Percentiles rank a stretch among this genome's conserved stretches.
phyloP scores from a whole-genome alignment of 805 yeast genomes.

The Kluyveromyces nonfermentans region DNA sequence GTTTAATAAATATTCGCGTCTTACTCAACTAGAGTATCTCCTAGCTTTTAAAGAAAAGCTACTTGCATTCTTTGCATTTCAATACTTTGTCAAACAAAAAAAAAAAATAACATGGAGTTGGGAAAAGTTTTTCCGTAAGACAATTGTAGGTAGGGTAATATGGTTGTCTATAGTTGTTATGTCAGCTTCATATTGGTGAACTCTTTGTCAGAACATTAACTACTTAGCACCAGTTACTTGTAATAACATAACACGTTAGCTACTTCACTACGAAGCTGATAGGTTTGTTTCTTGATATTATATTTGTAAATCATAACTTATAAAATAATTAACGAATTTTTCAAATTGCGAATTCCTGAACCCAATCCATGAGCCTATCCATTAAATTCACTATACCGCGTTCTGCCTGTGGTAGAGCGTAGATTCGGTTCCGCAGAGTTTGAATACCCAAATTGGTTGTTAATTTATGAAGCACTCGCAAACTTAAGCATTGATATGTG shows the following conservation, averaged over 20 bases:
- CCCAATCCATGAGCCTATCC: conserved; percentile 18
- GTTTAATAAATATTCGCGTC: neutral
- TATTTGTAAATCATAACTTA: neutral
- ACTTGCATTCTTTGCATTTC: neutral
- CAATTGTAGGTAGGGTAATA: neutral
- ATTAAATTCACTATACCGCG: conserved; percentile 15
- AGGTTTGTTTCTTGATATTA: too few relatives aligned
- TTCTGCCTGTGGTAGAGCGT: conserved; percentile 16
- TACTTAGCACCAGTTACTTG: neutral
- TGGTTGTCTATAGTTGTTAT: neutral
- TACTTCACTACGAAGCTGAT: too few relatives aligned
- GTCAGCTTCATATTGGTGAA: neutral
- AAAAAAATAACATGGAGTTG: neutral
- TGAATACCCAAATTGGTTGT: conserved; percentile 15
- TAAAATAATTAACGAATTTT: neutral
- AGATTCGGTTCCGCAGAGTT: conserved; percentile 14
- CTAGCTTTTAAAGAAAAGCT: neutral
- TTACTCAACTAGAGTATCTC: neutral
- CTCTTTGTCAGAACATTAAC: neutral
- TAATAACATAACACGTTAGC: neutral
- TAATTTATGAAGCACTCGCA: conserved; percentile 36
- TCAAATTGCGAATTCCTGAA: conserved; percentile 7
- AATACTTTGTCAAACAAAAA: neutral
- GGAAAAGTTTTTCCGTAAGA: neutral
- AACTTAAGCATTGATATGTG: conserved; percentile 37